These are phyloP conservation scores for Capronia coronata DNA, from an alignment of 2,329 filamentous ascomycete species.

Conservation along the genomic window DNA sequence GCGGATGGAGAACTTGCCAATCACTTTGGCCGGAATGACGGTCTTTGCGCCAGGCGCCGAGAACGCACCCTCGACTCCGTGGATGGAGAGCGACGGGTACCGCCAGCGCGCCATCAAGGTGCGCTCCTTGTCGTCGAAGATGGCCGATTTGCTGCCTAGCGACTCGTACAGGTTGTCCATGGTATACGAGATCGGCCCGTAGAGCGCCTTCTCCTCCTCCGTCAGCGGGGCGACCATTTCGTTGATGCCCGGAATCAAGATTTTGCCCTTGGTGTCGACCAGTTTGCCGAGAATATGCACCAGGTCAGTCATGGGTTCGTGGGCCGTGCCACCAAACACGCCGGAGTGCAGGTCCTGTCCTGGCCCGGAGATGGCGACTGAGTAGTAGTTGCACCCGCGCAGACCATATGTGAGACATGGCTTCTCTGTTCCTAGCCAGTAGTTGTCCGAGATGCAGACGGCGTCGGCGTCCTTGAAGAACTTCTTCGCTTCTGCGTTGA, in stretches of 20 bases:
- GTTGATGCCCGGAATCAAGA: conserved; percentile 85
- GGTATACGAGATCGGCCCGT: conserved; percentile 83
- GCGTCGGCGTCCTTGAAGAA: conserved; percentile 95
- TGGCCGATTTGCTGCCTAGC: conserved; percentile 78
- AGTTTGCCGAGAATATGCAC: conserved; percentile 73
- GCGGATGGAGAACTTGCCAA: conserved; percentile 96
- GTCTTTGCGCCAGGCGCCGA: conserved; percentile 92
- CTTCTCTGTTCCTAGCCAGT: conserved; percentile 99
- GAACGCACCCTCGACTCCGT: conserved; percentile 93
- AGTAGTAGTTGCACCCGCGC: conserved; percentile 97
- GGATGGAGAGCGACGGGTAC: conserved; percentile 85
- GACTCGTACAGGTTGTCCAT: conserved; percentile 95
- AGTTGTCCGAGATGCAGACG: conserved; percentile 98
- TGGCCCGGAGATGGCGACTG: conserved; percentile 80
- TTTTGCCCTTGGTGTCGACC: conserved; percentile 86
- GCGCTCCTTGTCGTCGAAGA: conserved; percentile 79
- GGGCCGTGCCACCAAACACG: conserved; percentile 91
- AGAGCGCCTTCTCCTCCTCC: conserved; percentile 78
- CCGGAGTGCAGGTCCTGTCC: conserved; percentile 92
- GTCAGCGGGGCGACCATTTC: conserved; percentile 89
- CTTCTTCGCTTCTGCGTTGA: conserved; percentile 80
- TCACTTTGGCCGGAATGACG: conserved; percentile 95
- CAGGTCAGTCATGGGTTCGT: conserved; percentile 98
- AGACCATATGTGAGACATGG: conserved; percentile 96
- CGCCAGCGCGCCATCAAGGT: conserved; percentile 96